Evolutionary conservation across 192 early-diverging fungal genomes (phyloP), one percentile per base, ranked within the genome.

Genomic region (Linnemannia elongata): DNA sequence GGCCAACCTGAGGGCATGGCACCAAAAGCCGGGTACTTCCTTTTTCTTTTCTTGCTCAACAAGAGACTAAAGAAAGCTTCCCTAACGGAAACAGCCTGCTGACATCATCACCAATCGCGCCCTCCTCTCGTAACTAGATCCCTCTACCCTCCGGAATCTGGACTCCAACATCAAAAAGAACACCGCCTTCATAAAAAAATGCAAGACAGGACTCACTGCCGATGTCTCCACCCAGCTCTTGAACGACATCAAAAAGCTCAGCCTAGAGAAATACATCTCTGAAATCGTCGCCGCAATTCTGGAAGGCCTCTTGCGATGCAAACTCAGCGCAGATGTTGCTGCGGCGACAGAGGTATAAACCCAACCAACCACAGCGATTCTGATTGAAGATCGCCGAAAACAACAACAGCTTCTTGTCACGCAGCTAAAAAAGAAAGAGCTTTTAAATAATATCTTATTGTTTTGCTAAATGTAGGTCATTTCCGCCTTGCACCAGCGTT

Each of bases 111-210:
- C 6, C 35, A 36, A 27, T 70, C 68, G 4, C 4, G 17, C 45
- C 33, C 17, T 45, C 13, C 17, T 24, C 9, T 27, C 33, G 8
- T 33, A 35, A 71, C 1, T 85, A 92, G 91, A 92, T 79, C 77
- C 87, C 12, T 78, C 87, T 41, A 77, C 79, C 57, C 82, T 89
- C 60, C 90, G 90, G 77, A 96, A 92, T 66, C 92, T 99, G 27
- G 99, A 99, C 82, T 95, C 96, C 74, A 98, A 96, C 89, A 96
- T 99, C 69, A 99, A 99, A 87, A 99, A 99, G 91, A 99, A 99
- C 89, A 97, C 96, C 8, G 93, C 94, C 22, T 99, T 99, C 85
- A 96, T 98, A 76, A 97, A 97, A 85, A 98, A 98, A 79, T 99
- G 91, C 93, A 96, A 94, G 78, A 88, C 91, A 30, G 95, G 91